phyloP scores from a whole-genome alignment of 768 basidiomycete genomes.

The Chalciporus chontae region DNA sequence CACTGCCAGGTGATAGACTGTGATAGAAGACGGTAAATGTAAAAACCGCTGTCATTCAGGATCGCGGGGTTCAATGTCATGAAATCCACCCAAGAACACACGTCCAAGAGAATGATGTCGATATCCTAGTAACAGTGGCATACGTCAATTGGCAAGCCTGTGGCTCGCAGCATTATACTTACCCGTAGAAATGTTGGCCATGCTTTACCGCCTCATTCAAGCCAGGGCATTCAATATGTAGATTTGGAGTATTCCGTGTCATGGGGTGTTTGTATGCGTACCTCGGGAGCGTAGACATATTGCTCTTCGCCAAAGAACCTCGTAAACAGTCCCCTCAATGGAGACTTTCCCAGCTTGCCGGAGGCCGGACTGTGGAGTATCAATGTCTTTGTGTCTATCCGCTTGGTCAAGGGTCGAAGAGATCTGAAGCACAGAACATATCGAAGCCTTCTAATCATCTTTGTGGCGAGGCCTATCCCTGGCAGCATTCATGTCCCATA shows the following conservation, averaged over 20 bases:
- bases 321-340: conserved; percentile 14
- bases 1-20: no score
- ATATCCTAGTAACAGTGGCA: not conserved
- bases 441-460: conserved; percentile 14
- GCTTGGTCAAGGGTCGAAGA: conserved; percentile 6
- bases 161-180: conserved; percentile 1
- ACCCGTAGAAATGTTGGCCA: conserved; percentile 1
- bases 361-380: not conserved
- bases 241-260: conserved; percentile 11
- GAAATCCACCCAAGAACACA: conserved; percentile 4
- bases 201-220: conserved; percentile 18
- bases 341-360: no score
- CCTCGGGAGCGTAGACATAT: conserved; percentile 14
- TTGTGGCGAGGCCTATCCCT: conserved; percentile 34
- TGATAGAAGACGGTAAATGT: conserved; percentile 2
- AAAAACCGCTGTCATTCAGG: not conserved
- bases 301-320: conserved; percentile 15
- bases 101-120: not conserved
- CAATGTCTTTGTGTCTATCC: conserved; percentile 1
- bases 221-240: conserved; percentile 14
- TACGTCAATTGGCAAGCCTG: conserved; percentile 5
- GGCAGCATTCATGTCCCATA: conserved; percentile 48
- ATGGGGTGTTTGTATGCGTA: conserved; percentile 7
- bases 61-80: conserved; percentile 1
- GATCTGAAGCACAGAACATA: conserved; percentile 5